Percentiles rank a stretch among this genome's conserved stretches.
These are phyloP conservation scores for Tylopilus rubrobrunneus DNA, from an alignment of 768 basidiomycete species.

Conservation along the genomic window DNA sequence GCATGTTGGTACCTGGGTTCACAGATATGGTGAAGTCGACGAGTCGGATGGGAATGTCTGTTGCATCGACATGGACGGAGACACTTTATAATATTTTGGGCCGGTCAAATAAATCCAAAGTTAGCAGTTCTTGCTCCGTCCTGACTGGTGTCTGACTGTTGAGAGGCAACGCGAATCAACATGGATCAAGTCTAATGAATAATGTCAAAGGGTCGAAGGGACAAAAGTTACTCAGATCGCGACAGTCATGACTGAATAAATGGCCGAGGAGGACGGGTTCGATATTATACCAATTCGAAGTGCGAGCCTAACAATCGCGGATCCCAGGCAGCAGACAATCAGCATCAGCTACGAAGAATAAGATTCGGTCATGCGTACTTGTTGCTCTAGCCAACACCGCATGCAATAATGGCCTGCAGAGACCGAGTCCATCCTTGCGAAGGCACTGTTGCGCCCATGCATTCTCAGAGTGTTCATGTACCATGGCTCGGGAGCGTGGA, in stretches of 20 bases:
- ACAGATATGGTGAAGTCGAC: background rate
- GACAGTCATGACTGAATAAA: background rate
- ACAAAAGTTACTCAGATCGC: background rate
- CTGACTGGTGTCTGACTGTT: background rate
- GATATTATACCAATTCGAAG: background rate
- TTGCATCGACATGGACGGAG: background rate
- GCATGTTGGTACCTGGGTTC: background rate
- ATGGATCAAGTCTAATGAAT: background rate
- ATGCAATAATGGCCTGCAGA: too few relatives aligned
- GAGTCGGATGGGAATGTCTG: background rate
- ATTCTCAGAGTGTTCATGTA: too few relatives aligned
- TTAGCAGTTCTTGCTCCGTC: background rate
- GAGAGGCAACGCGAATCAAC: background rate
- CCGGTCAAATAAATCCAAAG: background rate
- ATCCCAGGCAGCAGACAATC: background rate
- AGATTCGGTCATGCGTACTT: too few relatives aligned
- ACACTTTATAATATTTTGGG: slow-evolving; percentile 4
- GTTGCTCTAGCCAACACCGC: too few relatives aligned
- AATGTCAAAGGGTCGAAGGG: background rate
- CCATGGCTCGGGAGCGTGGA: too few relatives aligned
- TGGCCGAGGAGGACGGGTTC: background rate
- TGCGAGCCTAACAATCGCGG: background rate
- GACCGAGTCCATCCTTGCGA: too few relatives aligned
- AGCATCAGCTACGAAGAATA: background rate
- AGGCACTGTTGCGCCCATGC: too few relatives aligned